Percentiles rank a stretch among this genome's conserved stretches.
These are phyloP conservation scores for Gynostemma pentaphyllum DNA, from an alignment of 306 rosid genomes.

Conservation along the genomic window DNA sequence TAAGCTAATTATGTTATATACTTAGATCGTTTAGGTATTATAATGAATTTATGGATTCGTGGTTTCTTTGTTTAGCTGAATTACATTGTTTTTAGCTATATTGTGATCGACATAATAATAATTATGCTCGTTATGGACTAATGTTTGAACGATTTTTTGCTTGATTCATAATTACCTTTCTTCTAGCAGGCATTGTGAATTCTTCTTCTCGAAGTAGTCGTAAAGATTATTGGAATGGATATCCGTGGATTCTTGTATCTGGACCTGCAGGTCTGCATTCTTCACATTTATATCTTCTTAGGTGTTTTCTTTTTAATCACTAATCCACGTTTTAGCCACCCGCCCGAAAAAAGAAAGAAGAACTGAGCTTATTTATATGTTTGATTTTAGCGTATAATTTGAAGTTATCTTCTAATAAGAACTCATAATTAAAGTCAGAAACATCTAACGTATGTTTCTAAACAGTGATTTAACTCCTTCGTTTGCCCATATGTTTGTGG, in stretches of 20 bases:
- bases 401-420: not conserved
- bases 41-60: not conserved
- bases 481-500: not conserved
- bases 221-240: not conserved
- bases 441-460: no score
- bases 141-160: not conserved
- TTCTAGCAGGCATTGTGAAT: constrained; percentile 3
- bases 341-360: no score
- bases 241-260: constrained; percentile 24
- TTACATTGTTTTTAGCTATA: not conserved
- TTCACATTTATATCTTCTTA: not conserved
- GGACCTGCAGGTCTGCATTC: constrained; percentile 40
- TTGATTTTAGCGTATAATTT: not conserved
- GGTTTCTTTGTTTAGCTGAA: not conserved
- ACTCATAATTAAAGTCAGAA: not conserved
- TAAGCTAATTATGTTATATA: not conserved
- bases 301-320: not conserved
- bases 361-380: no score
- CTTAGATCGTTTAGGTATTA: not conserved
- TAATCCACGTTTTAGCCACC: no score
- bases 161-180: not conserved
- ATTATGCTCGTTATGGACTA: not conserved
- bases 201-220: not conserved
- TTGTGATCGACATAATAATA: not conserved
- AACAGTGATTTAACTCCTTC: no score